phyloP scores from a whole-genome alignment of 2,329 filamentous ascomycete species.

The Trichoderma atrobrunneum region DNA sequence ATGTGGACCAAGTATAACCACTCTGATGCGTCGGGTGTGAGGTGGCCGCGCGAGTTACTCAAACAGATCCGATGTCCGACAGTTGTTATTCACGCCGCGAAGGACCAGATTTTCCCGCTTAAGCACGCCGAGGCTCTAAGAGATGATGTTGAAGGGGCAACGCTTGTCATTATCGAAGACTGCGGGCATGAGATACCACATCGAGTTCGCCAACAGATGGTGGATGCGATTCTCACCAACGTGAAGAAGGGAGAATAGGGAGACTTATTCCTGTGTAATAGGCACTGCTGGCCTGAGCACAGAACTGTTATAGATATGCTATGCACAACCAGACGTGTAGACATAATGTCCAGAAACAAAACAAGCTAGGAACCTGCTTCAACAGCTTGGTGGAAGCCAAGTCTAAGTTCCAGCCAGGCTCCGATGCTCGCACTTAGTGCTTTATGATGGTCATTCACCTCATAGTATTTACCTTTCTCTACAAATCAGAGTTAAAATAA shows the following conservation, averaged over 20 bases:
- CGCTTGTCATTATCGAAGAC: not conserved
- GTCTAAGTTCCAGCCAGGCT: too few species aligned
- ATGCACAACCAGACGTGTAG: not conserved
- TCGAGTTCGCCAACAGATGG: not conserved
- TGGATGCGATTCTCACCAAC: not conserved
- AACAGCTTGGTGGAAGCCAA: too few species aligned
- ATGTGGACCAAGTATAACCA: slow-evolving; percentile 8
- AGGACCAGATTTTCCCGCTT: not conserved
- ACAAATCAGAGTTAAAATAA: too few species aligned
- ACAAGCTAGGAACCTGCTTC: not conserved
- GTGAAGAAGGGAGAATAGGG: not conserved
- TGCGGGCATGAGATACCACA: slow-evolving; percentile 6
- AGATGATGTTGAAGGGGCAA: not conserved
- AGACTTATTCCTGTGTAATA: not conserved
- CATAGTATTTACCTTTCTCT: too few species aligned
- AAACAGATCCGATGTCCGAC: not conserved
- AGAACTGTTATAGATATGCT: not conserved
- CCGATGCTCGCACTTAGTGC: too few species aligned
- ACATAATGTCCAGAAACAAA: not conserved
- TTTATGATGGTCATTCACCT: too few species aligned
- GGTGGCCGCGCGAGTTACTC: not conserved
- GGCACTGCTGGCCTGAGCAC: not conserved
- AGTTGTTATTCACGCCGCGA: not conserved
- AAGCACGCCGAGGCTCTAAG: not conserved
- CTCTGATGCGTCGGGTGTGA: not conserved